These are phyloP conservation scores for Fusarium heterosporum DNA, from an alignment of 2,329 filamentous ascomycete genomes.

Conservation along the genomic window DNA sequence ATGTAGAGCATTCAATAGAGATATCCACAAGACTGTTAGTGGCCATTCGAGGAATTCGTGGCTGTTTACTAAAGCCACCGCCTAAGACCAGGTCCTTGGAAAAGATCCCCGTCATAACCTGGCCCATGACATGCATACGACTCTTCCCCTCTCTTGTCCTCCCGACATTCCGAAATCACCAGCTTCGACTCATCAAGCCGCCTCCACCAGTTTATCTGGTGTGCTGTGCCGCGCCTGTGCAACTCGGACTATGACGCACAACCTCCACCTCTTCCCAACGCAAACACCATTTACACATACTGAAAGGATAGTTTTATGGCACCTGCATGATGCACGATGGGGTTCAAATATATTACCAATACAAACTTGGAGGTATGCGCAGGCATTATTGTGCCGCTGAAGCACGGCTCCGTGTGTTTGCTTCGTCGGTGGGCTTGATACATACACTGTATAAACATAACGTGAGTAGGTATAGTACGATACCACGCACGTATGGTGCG, in stretches of 20 bases:
- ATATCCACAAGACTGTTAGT: background rate
- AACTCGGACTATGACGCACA: conserved; percentile 21
- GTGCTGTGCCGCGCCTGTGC: background rate
- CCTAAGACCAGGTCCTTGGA: background rate
- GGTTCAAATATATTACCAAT: background rate
- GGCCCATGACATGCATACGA: conserved; percentile 9
- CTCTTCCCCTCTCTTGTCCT: conserved; percentile 18
- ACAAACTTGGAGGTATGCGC: conserved; percentile 2
- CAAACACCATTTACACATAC: conserved; percentile 6
- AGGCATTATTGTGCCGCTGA: background rate
- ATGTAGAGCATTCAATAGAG: conserved; percentile 19
- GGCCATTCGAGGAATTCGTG: background rate
- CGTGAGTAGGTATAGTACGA: conserved; percentile 13
- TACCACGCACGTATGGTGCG: conserved; percentile 29
- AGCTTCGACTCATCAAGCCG: conserved; percentile 23
- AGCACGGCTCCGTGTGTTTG: conserved; percentile 1
- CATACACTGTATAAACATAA: conserved; percentile 6
- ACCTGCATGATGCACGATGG: background rate
- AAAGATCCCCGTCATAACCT: background rate
- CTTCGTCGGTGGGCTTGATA: conserved; percentile 1
- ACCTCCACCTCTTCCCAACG: conserved; percentile 13
- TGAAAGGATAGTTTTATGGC: background rate
- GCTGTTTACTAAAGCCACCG: background rate
- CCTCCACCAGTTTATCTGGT: background rate
- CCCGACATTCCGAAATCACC: conserved; percentile 19